phyloP scores from a whole-genome alignment of 2,329 filamentous ascomycete species.

The Aspergillus latus region DNA sequence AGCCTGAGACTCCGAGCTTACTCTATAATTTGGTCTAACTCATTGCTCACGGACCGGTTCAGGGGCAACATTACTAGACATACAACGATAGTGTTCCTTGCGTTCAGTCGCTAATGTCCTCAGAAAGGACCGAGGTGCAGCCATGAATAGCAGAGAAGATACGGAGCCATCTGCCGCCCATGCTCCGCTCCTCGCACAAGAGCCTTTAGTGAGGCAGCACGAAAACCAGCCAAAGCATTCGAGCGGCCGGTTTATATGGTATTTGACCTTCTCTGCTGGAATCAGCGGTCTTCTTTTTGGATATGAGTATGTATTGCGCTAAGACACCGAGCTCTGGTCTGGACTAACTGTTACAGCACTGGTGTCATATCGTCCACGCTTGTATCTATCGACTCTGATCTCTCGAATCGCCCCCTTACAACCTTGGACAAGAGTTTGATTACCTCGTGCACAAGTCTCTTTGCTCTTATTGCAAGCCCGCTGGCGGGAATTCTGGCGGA shows the following conservation, averaged over 20 bases:
- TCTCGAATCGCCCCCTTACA: constrained; percentile 51
- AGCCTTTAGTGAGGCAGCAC: constrained; percentile 12
- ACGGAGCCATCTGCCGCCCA: constrained; percentile 24
- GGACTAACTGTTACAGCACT: constrained; percentile 44
- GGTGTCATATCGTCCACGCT: constrained; percentile 63
- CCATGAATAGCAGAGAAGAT: constrained; percentile 30
- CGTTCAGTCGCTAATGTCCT: constrained; percentile 10
- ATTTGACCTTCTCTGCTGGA: constrained; percentile 57
- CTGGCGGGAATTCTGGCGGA: constrained; percentile 55
- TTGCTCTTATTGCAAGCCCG: constrained; percentile 58
- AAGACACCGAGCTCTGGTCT: constrained; percentile 2
- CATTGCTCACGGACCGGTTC: no score
- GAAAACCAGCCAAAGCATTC: constrained; percentile 20
- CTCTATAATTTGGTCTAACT: not conserved
- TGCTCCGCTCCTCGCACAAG: constrained; percentile 33
- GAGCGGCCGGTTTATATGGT: constrained; percentile 53
- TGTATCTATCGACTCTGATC: constrained; percentile 55
- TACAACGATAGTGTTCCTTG: no score
- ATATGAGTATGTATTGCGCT: constrained; percentile 51
- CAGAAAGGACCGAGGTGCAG: constrained; percentile 12
- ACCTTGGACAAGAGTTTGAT: constrained; percentile 61
- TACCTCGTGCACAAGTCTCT: constrained; percentile 58
- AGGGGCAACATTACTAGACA: no score
- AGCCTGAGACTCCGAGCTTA: constrained; percentile 9
- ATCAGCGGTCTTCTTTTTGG: constrained; percentile 61